phyloP scores from a whole-genome alignment of 305 asterid species.

The Lippia alba region DNA sequence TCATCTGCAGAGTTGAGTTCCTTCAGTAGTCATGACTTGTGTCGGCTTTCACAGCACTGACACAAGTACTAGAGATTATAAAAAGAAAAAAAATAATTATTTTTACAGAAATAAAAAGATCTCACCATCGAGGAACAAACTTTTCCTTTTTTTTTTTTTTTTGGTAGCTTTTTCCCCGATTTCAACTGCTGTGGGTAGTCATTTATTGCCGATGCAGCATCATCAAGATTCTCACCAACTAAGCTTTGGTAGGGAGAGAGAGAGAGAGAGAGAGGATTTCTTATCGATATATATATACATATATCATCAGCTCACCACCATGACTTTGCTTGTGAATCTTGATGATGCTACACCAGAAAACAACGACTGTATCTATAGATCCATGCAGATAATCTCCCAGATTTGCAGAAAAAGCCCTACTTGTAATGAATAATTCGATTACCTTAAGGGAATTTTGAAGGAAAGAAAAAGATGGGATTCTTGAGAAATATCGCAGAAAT shows the following conservation, averaged over 20 bases:
- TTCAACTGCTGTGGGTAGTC: conserved; percentile 32
- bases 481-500: background rate
- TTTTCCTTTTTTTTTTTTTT: conserved; percentile 17
- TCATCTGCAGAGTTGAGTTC: conserved; percentile 24
- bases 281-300: no score
- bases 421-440: background rate
- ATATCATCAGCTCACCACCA: background rate
- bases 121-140: conserved; percentile 24
- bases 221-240: conserved; percentile 73
- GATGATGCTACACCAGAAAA: conserved; percentile 72
- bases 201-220: conserved; percentile 67
- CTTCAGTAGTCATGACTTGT: conserved; percentile 17
- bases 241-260: conserved; percentile 24
- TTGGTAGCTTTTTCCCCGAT: background rate
- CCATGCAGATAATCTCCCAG: conserved; percentile 29
- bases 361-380: conserved; percentile 43
- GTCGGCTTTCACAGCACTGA: conserved; percentile 11
- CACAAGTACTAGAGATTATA: background rate
- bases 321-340: conserved; percentile 67
- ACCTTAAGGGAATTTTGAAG: background rate
- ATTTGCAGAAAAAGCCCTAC: conserved; percentile 26
- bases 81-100: background rate
- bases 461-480: conserved; percentile 1
- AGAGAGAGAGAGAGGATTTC: conserved; percentile 12
- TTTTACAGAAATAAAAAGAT: background rate